These are phyloP conservation scores for Bondarzewia mesenterica DNA, from an alignment of 1,284 basidiomycete genomes.

Conservation along the genomic window DNA sequence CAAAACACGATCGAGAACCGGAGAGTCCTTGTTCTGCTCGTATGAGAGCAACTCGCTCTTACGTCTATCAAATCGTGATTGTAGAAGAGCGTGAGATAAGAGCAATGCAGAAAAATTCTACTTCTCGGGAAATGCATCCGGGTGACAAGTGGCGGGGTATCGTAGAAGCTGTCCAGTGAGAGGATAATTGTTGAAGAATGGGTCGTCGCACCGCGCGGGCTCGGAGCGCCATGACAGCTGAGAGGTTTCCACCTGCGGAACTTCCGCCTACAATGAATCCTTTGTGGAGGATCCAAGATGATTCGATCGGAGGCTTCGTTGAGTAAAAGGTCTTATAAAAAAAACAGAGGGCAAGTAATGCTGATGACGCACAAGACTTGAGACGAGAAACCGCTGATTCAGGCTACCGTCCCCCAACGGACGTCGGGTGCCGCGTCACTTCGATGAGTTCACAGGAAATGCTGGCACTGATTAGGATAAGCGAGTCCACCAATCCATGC, in stretches of 20 bases:
- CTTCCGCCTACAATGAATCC: conserved; percentile 15
- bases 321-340: neutral
- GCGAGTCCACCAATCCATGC: too few relatives aligned
- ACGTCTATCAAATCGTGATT: neutral
- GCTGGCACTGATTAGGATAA: too few relatives aligned
- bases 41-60: neutral
- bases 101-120: neutral
- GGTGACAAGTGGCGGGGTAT: conserved; percentile 10
- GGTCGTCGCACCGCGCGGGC: conserved; percentile 15
- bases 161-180: conserved; percentile 14
- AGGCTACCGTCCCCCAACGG: too few relatives aligned
- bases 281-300: conserved; percentile 7
- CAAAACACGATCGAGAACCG: neutral
- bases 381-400: too few relatives aligned
- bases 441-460: too few relatives aligned
- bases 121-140: conserved; percentile 3
- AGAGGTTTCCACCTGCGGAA: conserved; percentile 16
- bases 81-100: neutral
- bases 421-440: too few relatives aligned
- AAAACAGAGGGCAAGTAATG: too few relatives aligned
- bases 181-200: conserved; percentile 9
- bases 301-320: conserved; percentile 4
- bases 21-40: conserved; percentile 2
- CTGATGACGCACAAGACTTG: too few relatives aligned
- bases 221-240: conserved; percentile 10